phyloP scores from a whole-genome alignment of 2,329 filamentous ascomycete species.

The Talaromyces pinophilus region DNA sequence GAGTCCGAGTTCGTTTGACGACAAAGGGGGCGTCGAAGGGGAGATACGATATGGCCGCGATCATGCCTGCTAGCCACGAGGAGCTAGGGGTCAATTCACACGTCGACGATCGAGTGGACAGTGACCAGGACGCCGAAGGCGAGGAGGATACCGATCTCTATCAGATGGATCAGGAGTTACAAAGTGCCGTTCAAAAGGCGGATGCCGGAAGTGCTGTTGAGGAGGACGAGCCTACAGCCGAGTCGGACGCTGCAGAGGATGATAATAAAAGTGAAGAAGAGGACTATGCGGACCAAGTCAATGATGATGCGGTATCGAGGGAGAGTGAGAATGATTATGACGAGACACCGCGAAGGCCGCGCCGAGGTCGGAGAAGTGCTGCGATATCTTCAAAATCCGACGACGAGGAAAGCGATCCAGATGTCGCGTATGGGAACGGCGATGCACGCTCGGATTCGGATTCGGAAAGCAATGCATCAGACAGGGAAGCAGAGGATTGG shows the following conservation, averaged over 20 bases:
- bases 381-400: slow-evolving; percentile 47
- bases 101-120: slow-evolving; percentile 38
- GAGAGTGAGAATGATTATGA: slow-evolving; percentile 34
- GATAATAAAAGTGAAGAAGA: slow-evolving; percentile 29
- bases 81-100: slow-evolving; percentile 37
- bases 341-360: slow-evolving; percentile 17
- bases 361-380: slow-evolving; percentile 10
- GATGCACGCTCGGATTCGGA: slow-evolving; percentile 42
- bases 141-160: slow-evolving; percentile 47
- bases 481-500: slow-evolving; percentile 55
- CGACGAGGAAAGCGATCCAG: slow-evolving; percentile 44
- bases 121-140: slow-evolving; percentile 49
- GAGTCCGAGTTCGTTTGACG: slow-evolving; percentile 38
- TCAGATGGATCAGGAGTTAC: slow-evolving; percentile 42
- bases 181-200: slow-evolving; percentile 41
- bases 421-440: slow-evolving; percentile 45
- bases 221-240: slow-evolving; percentile 33
- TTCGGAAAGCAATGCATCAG: slow-evolving; percentile 58
- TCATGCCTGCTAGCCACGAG: slow-evolving; percentile 42
- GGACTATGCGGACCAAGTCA: slow-evolving; percentile 38
- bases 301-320: slow-evolving; percentile 43
- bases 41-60: slow-evolving; percentile 45
- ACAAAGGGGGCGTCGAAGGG: slow-evolving; percentile 29
- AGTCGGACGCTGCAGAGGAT: slow-evolving; percentile 40
- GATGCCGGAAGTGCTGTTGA: slow-evolving; percentile 36